Conservation (phyloP, 306 rosid species). For the Phaseolus lunatus region DNA sequence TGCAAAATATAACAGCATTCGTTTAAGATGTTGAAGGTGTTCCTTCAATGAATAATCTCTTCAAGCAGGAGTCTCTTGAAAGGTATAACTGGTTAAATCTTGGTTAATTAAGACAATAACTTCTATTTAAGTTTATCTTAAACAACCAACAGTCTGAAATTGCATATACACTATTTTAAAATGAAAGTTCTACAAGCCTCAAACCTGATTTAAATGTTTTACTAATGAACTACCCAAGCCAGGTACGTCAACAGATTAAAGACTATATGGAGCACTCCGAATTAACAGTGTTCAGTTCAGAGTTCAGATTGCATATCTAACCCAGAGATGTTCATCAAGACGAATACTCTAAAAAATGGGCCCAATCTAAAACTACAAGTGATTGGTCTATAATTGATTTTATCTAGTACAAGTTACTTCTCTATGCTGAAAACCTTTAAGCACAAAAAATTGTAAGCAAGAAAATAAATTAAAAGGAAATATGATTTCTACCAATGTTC, state of each 20-base stretch:
- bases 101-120: slow-evolving; percentile 13
- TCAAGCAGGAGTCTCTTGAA: neutral
- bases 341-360: slow-evolving; percentile 2
- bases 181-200: slow-evolving; percentile 13
- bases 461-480: slow-evolving; percentile 15
- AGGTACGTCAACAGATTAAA: slow-evolving; percentile 11
- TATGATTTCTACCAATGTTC: neutral
- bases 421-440: slow-evolving; percentile 12
- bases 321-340: slow-evolving; percentile 1
- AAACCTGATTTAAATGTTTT: neutral
- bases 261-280: neutral
- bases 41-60: slow-evolving; percentile 29
- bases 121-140: slow-evolving; percentile 1
- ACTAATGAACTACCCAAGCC: slow-evolving; percentile 12
- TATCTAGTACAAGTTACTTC: slow-evolving; percentile 2
- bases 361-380: neutral
- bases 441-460: neutral
- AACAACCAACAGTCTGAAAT: slow-evolving; percentile 8
- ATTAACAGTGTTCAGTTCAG: neutral
- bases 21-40: neutral
- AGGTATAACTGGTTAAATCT: neutral
- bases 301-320: slow-evolving; percentile 26
- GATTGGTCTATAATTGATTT: slow-evolving; percentile 1
- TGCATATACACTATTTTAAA: neutral
- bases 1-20: neutral